phyloP scores from a whole-genome alignment of 331 rosid species.

The Saraca asoca region DNA sequence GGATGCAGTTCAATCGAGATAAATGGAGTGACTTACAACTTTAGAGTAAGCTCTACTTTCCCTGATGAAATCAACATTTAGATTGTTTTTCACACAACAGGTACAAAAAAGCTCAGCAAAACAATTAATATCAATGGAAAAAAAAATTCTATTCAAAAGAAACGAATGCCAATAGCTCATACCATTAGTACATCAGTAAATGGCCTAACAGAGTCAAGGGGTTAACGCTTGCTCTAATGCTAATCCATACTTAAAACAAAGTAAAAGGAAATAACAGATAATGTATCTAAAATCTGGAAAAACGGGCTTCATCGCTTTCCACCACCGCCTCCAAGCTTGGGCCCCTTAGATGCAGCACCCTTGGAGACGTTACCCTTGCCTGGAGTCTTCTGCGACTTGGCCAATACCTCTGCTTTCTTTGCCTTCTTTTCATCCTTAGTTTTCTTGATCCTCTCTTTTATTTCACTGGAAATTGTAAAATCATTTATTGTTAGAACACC shows the following conservation, averaged over 20 bases:
- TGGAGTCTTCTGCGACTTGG: slow-evolving; percentile 51
- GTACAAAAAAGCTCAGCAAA: not conserved
- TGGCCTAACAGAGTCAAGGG: not conserved
- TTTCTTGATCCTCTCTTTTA: slow-evolving; percentile 64
- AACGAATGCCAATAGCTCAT: not conserved
- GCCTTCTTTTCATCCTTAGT: slow-evolving; percentile 68
- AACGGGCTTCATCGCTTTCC: slow-evolving; percentile 51
- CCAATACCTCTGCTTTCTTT: slow-evolving; percentile 49
- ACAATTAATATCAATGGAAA: too few species aligned
- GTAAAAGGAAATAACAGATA: not conserved
- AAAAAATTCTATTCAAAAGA: too few species aligned
- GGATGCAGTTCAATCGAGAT: not conserved
- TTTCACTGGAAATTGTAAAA: slow-evolving; percentile 41
- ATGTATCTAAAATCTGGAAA: not conserved
- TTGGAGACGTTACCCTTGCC: slow-evolving; percentile 48
- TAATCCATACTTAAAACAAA: not conserved
- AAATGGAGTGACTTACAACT: not conserved
- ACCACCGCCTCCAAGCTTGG: slow-evolving; percentile 70
- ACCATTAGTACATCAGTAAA: not conserved
- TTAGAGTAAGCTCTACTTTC: not conserved
- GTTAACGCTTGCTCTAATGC: not conserved
- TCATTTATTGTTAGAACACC: not conserved
- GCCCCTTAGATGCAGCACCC: slow-evolving; percentile 53
- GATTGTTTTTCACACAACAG: not conserved
- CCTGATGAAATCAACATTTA: not conserved